Conservation (phyloP, 208 protist species). For the Trypanosoma brucei region DNA sequence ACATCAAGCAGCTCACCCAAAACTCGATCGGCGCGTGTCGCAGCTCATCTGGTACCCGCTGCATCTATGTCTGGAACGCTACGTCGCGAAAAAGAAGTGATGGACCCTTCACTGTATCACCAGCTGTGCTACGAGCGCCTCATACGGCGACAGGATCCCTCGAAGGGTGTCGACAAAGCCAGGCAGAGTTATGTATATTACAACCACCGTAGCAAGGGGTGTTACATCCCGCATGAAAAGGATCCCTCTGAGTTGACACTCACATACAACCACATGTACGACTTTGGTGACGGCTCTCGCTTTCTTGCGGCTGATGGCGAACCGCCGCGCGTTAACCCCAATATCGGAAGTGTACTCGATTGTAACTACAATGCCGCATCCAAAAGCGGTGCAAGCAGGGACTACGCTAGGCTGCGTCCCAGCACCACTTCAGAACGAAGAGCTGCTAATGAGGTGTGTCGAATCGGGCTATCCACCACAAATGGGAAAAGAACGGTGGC, state of each 20-base stretch:
- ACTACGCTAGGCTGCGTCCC: not conserved
- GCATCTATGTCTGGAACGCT: conserved; percentile 25
- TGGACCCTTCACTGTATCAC: conserved; percentile 41
- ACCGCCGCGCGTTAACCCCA: conserved; percentile 28
- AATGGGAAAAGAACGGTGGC: conserved; percentile 1
- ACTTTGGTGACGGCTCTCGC: conserved; percentile 74
- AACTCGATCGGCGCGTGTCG: not conserved
- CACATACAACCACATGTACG: conserved; percentile 84
- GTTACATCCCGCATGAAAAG: conserved; percentile 66
- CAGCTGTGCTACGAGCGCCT: conserved; percentile 35
- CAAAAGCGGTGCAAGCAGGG: not conserved
- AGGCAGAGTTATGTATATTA: conserved; percentile 70
- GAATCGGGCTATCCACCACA: not conserved
- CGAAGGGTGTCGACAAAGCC: conserved; percentile 28
- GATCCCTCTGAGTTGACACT: conserved; percentile 41
- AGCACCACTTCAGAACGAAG: not conserved
- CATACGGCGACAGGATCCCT: conserved; percentile 41
- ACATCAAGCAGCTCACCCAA: not conserved
- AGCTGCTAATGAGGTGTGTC: not conserved
- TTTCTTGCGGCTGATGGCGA: conserved; percentile 29
- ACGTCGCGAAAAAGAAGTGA: conserved; percentile 50
- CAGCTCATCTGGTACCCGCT: not conserved
- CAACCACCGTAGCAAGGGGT: conserved; percentile 84
- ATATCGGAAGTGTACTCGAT: conserved; percentile 7
- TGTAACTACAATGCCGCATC: not conserved